Evolutionary conservation across 257 asterid species (phyloP), one percentile per base, ranked within the genome.

Genomic region (Solanum chaucha): DNA sequence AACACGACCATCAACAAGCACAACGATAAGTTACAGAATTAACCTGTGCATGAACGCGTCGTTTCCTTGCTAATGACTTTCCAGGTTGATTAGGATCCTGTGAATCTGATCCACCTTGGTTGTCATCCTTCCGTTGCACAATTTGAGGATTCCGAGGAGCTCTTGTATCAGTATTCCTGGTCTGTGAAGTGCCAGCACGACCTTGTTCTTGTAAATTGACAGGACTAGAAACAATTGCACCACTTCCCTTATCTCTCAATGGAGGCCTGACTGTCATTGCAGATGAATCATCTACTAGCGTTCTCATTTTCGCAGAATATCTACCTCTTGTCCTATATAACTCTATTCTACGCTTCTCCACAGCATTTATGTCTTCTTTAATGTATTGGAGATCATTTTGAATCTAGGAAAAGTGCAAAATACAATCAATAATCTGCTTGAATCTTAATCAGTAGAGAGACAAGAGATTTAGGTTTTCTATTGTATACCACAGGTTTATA

Each of bases 21-120:
- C 41, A 46, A 28, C 3, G 1, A 46, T 26, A 80, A 44, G 59
- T 46, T 46, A 80, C 11, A 28, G 67, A 46, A 46, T 28, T 80
- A 48, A 97, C 99, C 97, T 97, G 99, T 17, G 96, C 94, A 89
- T 92, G 98, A 87, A 96, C 92, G 48, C 93, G 91, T 86, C 90
- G 93, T 91, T 94, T 97, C 89, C 96, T 96, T 77, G 96, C 93
- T 85, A 93, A 64, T 46, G 88, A 90, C 81, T 89, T 88, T 86
- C 94, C 96, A 28, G 98, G 92, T 88, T 93, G 97, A 88, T 88
- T 88, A 46, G 82, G 90, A 86, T 90, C 95, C 84, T 92, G 95
- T 78, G 89, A 80, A 90, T 93, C 96, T 41, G 95, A 89, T 12
- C 95, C 98, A 88, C 94, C 85, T 14, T 85, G 35, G 82, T 5